Percentiles rank a stretch among this genome's conserved stretches.
These are phyloP conservation scores for Arachis hypogaea DNA, from an alignment of 306 rosid species.

Conservation along the genomic window DNA sequence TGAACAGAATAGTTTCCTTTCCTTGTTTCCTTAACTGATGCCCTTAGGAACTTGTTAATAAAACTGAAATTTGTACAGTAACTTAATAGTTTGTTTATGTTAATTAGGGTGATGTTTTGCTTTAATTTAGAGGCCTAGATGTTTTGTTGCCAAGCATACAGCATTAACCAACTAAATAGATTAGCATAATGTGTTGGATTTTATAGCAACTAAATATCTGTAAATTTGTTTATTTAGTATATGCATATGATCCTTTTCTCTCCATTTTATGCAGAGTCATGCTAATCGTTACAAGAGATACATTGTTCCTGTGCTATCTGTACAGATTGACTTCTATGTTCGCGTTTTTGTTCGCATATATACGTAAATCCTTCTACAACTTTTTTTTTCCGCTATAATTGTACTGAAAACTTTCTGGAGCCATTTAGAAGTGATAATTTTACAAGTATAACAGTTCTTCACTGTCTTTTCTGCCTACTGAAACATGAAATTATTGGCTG, in stretches of 20 bases:
- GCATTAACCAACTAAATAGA: not conserved
- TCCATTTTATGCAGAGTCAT: conserved; percentile 78
- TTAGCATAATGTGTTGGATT: not conserved
- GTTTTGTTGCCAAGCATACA: conserved; percentile 7
- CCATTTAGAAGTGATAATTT: conserved; percentile 22
- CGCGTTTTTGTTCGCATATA: conserved; percentile 91
- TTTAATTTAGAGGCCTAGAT: conserved; percentile 26
- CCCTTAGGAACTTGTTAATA: too few species aligned
- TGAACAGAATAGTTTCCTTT: not conserved
- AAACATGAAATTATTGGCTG: conserved; percentile 46
- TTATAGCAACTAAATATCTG: not conserved
- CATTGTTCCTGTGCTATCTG: conserved; percentile 93
- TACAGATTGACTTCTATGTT: conserved; percentile 91
- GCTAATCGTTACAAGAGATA: conserved; percentile 98
- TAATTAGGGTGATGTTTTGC: not conserved
- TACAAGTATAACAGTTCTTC: not conserved
- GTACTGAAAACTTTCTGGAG: conserved; percentile 9
- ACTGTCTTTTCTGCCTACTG: conserved; percentile 36
- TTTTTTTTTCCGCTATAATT: not conserved
- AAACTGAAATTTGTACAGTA: not conserved
- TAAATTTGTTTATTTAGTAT: not conserved
- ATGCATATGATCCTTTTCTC: conserved; percentile 17
- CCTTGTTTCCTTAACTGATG: too few species aligned
- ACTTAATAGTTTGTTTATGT: not conserved
- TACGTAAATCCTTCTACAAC: conserved; percentile 61